Percentiles rank a stretch among this genome's conserved stretches.
phyloP scores from a whole-genome alignment of 2,329 filamentous ascomycete species.

The Apiospora koreana region DNA sequence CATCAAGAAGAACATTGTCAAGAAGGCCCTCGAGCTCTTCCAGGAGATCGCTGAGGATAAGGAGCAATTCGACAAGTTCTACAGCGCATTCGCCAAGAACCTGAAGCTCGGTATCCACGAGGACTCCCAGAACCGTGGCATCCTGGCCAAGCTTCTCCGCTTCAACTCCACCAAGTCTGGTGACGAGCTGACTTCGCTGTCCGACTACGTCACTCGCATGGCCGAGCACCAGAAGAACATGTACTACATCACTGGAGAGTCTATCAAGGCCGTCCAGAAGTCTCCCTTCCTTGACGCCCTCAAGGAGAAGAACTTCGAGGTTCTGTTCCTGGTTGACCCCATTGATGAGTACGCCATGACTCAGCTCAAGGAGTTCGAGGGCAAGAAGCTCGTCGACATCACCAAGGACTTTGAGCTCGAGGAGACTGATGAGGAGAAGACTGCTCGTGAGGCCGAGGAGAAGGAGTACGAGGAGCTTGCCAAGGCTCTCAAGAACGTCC shows the following conservation, averaged over 20 bases:
- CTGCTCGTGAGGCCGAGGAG: conserved; percentile 89
- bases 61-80: conserved; percentile 99
- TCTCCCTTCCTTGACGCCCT: conserved; percentile 98
- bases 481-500: conserved; percentile 98
- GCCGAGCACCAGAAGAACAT: conserved; percentile 99
- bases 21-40: conserved; percentile 99
- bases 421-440: conserved; percentile 99
- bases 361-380: conserved; percentile 99
- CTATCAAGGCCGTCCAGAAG: conserved; percentile 95
- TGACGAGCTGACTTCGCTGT: conserved; percentile 90
- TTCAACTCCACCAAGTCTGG: conserved; percentile 99
- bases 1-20: conserved; percentile 99
- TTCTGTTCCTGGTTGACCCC: conserved; percentile 98
- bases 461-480: conserved; percentile 95
- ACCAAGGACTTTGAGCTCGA: conserved; percentile 99
- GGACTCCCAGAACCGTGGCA: conserved; percentile 93
- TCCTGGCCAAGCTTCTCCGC: conserved; percentile 96
- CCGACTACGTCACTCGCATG: conserved; percentile 99
- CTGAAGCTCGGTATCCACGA: conserved; percentile 99
- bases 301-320: conserved; percentile 99
- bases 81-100: conserved; percentile 99
- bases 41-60: conserved; percentile 98
- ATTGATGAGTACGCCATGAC: conserved; percentile 99
- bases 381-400: conserved; percentile 99
- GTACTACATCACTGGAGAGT: conserved; percentile 99